Base-by-base conservation (phyloP, 2,329 filamentous ascomycete genomes). In the Aspergillus uvarum region DNA sequence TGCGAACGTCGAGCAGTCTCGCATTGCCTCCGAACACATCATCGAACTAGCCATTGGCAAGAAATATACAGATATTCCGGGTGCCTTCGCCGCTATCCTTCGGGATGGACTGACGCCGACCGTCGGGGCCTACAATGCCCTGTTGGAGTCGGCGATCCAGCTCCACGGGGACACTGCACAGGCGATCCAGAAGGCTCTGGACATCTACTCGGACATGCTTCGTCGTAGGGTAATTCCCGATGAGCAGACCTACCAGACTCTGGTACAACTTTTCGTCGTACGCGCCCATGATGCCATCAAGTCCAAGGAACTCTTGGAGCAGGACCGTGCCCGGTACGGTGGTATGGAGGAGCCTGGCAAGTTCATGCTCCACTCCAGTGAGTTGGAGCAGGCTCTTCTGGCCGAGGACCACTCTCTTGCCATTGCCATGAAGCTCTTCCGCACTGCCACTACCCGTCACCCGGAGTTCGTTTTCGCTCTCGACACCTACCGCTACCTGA, bases 131-230 rank as follows among this genome's bases (percentile, higher is more conserved):
- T 99, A 99, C 82, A 97, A 97, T 74, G 90, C 92, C 53, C 83
- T 99, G 49, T 81, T 99, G 48, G 83, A 88, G 68, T 91, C 95
- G 5, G 92, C 92, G 14, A 91, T 97, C 63, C 85, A 91, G 67
- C 84, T 97, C 19, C 91, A 93, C 7, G 82, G 83, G 24, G 88
- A 91, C 74, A 90, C 88, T 76, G 89, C 89, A 56, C 90, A 96
- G 78, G 87, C 95, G 55, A 91, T 96, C 14, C 89, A 92, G 63
- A 96, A 96, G 80, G 92, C 92, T 5, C 83, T 98, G 55, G 93
- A 96, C 79, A 90, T 99, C 55, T 99, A 98, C 76, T 89, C 92
- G 16, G 93, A 98, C 74, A 98, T 99, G 95, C 87, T 96, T 67
- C 87, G 89, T 65, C 89, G 93, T 65, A 89, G 89, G 67, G 88